Evolutionary conservation across 2,329 filamentous ascomycete genomes (phyloP).

Genomic region (Pestalotiopsis sp.): DNA sequence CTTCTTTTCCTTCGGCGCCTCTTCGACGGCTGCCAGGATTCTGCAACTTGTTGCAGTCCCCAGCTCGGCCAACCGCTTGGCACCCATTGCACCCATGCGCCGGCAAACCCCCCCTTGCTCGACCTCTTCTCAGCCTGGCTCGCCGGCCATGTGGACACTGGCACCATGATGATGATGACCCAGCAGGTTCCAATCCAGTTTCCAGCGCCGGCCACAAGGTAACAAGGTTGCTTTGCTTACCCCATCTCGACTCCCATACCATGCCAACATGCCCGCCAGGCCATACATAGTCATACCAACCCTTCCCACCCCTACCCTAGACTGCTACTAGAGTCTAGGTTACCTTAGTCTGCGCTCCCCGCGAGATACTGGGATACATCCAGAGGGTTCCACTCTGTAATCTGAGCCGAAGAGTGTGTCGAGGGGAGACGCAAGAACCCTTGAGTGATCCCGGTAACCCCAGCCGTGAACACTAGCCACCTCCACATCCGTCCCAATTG

Average conservation of each 20-base stretch:
- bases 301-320: no score
- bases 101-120: neutral
- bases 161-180: neutral
- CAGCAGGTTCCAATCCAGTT: neutral
- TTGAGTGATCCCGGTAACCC: slow-evolving; percentile 20
- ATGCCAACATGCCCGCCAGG: no score
- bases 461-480: slow-evolving; percentile 25
- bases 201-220: neutral
- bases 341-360: neutral
- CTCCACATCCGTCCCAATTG: slow-evolving; percentile 25
- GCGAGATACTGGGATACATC: neutral
- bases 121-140: neutral
- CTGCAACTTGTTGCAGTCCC: slow-evolving; percentile 14
- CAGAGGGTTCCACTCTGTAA: slow-evolving; percentile 6
- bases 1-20: neutral
- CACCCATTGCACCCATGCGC: slow-evolving; percentile 3
- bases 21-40: slow-evolving; percentile 7
- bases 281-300: no score
- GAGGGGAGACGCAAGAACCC: slow-evolving; percentile 14
- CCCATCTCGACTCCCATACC: slow-evolving; percentile 5
- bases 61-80: slow-evolving; percentile 11
- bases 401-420: slow-evolving; percentile 14
- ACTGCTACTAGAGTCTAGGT: no score
- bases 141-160: slow-evolving; percentile 8
- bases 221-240: slow-evolving; percentile 11